These are phyloP conservation scores for Piedraia hortae DNA, from an alignment of 2,329 filamentous ascomycete species.

Conservation along the genomic window DNA sequence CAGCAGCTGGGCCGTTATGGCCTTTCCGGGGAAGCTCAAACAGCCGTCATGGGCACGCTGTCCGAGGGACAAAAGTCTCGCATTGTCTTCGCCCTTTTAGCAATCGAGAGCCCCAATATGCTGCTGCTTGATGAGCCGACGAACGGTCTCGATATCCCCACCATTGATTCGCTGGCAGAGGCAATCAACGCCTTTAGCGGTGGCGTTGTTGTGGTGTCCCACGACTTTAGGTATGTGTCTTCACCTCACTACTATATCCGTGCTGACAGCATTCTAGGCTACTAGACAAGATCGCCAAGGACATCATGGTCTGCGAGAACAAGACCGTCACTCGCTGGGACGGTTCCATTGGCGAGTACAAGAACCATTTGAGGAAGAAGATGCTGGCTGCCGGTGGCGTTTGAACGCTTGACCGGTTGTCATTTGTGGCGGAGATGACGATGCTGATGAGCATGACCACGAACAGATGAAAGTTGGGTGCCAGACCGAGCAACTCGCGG, in stretches of 20 bases:
- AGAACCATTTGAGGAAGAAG: conserved; percentile 97
- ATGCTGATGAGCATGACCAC: background rate
- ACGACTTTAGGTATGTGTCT: conserved; percentile 73
- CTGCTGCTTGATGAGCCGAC: conserved; percentile 91
- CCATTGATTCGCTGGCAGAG: conserved; percentile 89
- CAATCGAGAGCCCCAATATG: conserved; percentile 95
- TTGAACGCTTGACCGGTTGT: conserved; percentile 2
- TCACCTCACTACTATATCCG: background rate
- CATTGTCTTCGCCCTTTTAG: conserved; percentile 89
- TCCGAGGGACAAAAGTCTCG: conserved; percentile 94
- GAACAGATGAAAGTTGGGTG: background rate
- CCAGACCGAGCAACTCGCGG: background rate
- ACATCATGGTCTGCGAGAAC: conserved; percentile 98
- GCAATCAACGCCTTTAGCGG: conserved; percentile 91
- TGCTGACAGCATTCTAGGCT: conserved; percentile 33
- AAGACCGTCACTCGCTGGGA: conserved; percentile 79
- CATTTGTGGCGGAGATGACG: background rate
- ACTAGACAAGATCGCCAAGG: conserved; percentile 97
- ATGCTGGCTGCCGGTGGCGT: conserved; percentile 76
- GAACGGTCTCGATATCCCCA: conserved; percentile 96
- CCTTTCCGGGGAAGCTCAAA: conserved; percentile 77
- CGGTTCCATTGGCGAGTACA: conserved; percentile 77
- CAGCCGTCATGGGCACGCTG: conserved; percentile 86
- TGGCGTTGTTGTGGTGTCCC: conserved; percentile 90
- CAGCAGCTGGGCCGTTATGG: conserved; percentile 92